Percentiles rank a stretch among this genome's conserved stretches.
phyloP scores from a whole-genome alignment of 2,329 filamentous ascomycete genomes.

The Cadophora luteo-olivacea region DNA sequence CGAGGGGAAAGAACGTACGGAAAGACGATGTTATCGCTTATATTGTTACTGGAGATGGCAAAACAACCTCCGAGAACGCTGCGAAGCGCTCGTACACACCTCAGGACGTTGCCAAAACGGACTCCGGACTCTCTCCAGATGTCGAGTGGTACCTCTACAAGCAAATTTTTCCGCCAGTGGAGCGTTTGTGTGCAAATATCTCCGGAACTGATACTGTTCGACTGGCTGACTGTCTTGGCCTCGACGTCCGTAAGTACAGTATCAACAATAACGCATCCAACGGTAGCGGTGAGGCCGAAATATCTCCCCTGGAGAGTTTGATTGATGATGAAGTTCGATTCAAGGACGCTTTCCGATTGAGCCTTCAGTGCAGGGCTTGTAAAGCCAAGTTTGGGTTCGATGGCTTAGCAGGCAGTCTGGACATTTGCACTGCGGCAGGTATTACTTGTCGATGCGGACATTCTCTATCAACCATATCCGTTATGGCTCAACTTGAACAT shows the following conservation, averaged over 20 bases:
- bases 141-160: conserved; percentile 99
- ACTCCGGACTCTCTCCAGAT: conserved; percentile 80
- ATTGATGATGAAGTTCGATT: conserved; percentile 93
- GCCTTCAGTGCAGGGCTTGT: conserved; percentile 82
- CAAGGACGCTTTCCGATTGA: conserved; percentile 77
- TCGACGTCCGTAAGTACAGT: conserved; percentile 88
- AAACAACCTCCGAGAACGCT: conserved; percentile 66
- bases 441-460: conserved; percentile 76
- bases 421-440: conserved; percentile 74
- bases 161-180: conserved; percentile 96
- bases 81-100: conserved; percentile 90
- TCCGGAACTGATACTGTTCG: conserved; percentile 88
- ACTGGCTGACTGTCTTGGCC: conserved; percentile 89
- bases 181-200: conserved; percentile 96
- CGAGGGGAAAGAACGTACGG: conserved; percentile 84
- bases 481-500: conserved; percentile 87
- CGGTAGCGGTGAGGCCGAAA: conserved; percentile 67
- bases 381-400: conserved; percentile 76
- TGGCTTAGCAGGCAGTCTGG: conserved; percentile 67
- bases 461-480: conserved; percentile 70
- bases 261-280: conserved; percentile 64
- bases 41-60: conserved; percentile 81
- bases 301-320: conserved; percentile 92
- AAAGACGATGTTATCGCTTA: conserved; percentile 97
- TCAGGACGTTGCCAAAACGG: conserved; percentile 81